Base-by-base conservation (phyloP, 345 rosid genomes). In the Brassica rapa region DNA sequence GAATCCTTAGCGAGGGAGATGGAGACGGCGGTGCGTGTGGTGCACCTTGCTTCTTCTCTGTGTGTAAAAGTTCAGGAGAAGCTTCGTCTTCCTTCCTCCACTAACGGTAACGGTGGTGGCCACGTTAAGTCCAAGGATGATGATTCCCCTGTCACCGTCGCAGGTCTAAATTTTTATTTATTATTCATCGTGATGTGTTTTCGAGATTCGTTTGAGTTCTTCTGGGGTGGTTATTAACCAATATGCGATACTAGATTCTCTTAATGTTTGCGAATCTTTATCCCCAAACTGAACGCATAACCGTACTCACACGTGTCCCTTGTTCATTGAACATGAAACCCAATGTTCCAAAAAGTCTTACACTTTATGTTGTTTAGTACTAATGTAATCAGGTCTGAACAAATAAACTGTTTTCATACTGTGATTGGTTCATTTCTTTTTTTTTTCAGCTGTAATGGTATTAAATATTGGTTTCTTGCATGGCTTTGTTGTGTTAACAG, bases 111-210 rank as follows among this genome's bases (percentile, higher is more conserved):
- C 30, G 30, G 30, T 27, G 49, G 70, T 24, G 84, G 16, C 16
- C 86, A 83, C 57, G 87, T 93, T 53, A 67, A 77, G 83, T 81
- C 97, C 25, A 93, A 93, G 83, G 95, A 86, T 60, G 98, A 93
- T 80, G 89, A 93, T 80, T 93, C 98, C 43, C 98, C 87, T 61
- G 98, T 93, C 69, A 93, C 97, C 56, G 84, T 93, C 82, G 98
- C 98, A 25, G 97, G 98, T 93, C 10, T 35, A 27, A 27, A 27
- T 4, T 4, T n/a, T 0, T 19, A 2, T 33, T 33, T 75, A 62
- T 53, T 24, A 56, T 16, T 55, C 1, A 27, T 56, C 32, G 55
- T 7, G 11, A 0, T 53, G 67, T 25, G 21, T 75, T 70, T 70
- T 71, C 12, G 43, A 61, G 76, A 73, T 81, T 77, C 15, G 73